Conservation (phyloP, 371 early-diverging fungal species). For the Mucor circinelloides region DNA sequence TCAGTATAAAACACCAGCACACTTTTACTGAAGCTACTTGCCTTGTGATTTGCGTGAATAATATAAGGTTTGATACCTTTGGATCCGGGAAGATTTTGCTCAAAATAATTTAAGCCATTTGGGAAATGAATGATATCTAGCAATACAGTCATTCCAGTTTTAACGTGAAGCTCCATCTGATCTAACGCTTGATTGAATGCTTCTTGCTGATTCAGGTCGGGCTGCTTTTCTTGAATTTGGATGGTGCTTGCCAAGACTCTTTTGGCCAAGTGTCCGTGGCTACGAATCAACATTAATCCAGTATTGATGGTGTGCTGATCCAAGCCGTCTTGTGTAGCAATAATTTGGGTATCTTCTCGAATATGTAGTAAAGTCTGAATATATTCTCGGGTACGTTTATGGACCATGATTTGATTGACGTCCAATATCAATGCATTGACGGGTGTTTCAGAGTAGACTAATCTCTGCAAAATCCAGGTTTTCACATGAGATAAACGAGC, state of each 20-base stretch:
- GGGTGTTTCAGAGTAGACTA: slow-evolving; percentile 2
- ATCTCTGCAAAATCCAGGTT: slow-evolving; percentile 19
- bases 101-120: slow-evolving; percentile 21
- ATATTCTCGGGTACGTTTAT: slow-evolving; percentile 18
- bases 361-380: slow-evolving; percentile 19
- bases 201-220: slow-evolving; percentile 10
- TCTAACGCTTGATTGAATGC: slow-evolving; percentile 22
- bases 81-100: background rate
- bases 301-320: slow-evolving; percentile 8
- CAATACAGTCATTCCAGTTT: slow-evolving; percentile 20
- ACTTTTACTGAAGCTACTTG: background rate
- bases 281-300: slow-evolving; percentile 11
- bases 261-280: background rate
- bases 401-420: slow-evolving; percentile 17
- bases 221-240: slow-evolving; percentile 13
- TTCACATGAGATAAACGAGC: slow-evolving; percentile 14
- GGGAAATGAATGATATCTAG: slow-evolving; percentile 30
- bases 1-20: background rate
- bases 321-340: slow-evolving; percentile 14
- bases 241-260: slow-evolving; percentile 14
- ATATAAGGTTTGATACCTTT: slow-evolving; percentile 25
- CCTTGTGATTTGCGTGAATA: slow-evolving; percentile 27
- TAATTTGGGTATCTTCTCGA: slow-evolving; percentile 18
- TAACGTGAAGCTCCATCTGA: slow-evolving; percentile 17
- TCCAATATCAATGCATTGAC: slow-evolving; percentile 17